A percentile compares a stretch with the other conserved stretches of the same genome.
These are phyloP conservation scores for Metschnikowia proteae DNA, from an alignment of 805 yeast species.

Conservation along the genomic window DNA sequence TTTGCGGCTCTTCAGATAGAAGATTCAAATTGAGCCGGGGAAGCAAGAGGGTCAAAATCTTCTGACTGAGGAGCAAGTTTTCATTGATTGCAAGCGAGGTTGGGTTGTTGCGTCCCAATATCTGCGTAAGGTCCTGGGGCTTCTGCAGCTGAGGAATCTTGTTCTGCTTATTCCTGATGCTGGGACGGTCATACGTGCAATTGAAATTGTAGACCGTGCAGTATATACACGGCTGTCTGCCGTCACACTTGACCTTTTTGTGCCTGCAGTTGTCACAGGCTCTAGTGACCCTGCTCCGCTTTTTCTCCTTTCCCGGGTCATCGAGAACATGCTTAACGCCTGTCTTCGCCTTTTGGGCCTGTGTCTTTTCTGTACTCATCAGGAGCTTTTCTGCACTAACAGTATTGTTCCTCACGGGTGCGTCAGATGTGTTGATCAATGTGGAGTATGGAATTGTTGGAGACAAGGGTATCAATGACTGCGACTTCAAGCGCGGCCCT, in stretches of 20 bases:
- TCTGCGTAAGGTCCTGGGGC: slow-evolving; percentile 17
- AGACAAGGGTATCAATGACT: neutral
- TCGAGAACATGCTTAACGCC: neutral
- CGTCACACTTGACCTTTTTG: slow-evolving; percentile 78
- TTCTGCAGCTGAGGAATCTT: slow-evolving; percentile 16
- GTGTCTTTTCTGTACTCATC: neutral
- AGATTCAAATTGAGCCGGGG: slow-evolving; percentile 35
- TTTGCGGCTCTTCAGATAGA: slow-evolving; percentile 27
- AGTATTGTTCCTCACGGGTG: neutral
- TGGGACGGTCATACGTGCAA: slow-evolving; percentile 82
- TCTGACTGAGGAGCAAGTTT: slow-evolving; percentile 28
- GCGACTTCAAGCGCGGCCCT: neutral
- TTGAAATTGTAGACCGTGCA: slow-evolving; percentile 84
- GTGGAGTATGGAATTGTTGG: neutral
- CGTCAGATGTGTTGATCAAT: neutral
- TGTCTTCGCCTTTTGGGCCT: neutral
- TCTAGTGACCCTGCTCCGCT: slow-evolving; percentile 62
- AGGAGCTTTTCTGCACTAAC: neutral
- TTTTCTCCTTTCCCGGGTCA: slow-evolving; percentile 19
- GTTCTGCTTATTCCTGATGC: slow-evolving; percentile 48
- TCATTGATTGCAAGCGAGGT: slow-evolving; percentile 14
- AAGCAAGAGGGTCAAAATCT: slow-evolving; percentile 30
- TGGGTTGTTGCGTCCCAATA: slow-evolving; percentile 15
- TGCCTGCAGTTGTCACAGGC: slow-evolving; percentile 76
- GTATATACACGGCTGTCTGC: slow-evolving; percentile 71